These are phyloP conservation scores for Cladosporium colombiae DNA, from an alignment of 2,329 filamentous ascomycete genomes.

Conservation along the genomic window DNA sequence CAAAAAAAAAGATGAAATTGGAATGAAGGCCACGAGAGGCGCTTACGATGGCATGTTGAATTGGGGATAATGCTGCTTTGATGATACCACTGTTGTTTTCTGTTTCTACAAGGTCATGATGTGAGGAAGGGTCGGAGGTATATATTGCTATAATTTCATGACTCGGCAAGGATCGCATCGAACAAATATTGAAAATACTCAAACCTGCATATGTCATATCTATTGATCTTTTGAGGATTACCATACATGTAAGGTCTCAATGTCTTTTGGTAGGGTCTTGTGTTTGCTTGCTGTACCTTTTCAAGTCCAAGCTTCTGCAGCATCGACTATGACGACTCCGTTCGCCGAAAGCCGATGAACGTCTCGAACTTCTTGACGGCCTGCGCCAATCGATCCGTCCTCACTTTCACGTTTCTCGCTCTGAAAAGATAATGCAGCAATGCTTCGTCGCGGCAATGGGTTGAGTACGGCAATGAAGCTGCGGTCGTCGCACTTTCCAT, in stretches of 20 bases:
- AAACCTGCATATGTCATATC: background rate
- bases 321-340: background rate
- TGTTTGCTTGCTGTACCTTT: background rate
- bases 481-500: slow-evolving; percentile 6
- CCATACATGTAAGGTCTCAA: background rate
- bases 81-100: slow-evolving; percentile 3
- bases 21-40: background rate
- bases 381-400: background rate
- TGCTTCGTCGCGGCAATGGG: slow-evolving; percentile 31
- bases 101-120: background rate
- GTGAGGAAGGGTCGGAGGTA: background rate
- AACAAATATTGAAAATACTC: background rate
- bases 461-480: slow-evolving; percentile 22
- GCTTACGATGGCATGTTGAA: background rate
- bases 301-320: background rate
- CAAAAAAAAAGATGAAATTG: background rate
- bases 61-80: background rate
- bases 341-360: slow-evolving; percentile 11
- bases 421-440: slow-evolving; percentile 39
- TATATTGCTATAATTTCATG: background rate
- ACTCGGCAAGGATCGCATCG: background rate
- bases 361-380: slow-evolving; percentile 5
- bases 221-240: background rate
- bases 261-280: background rate
- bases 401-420: background rate